phyloP scores from a whole-genome alignment of 345 rosid genomes.

The Boechera stricta region DNA sequence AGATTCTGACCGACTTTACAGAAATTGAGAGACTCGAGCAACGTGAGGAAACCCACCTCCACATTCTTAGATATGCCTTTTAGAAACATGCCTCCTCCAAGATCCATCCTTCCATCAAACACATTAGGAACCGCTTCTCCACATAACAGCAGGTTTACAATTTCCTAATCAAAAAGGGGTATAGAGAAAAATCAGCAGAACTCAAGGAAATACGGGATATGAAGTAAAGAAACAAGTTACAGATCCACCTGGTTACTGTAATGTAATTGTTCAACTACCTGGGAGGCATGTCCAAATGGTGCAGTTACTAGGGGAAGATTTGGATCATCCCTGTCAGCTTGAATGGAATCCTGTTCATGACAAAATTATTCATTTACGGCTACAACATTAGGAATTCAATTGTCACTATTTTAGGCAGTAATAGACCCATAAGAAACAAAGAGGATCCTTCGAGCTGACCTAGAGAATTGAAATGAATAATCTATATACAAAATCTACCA shows the following conservation, averaged over 20 bases:
- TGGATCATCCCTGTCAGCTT: slow-evolving; percentile 97
- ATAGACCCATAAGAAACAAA: neutral
- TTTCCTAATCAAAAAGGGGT: slow-evolving; percentile 66
- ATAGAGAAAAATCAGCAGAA: slow-evolving; percentile 19
- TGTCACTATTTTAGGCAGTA: neutral
- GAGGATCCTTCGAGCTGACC: slow-evolving; percentile 8
- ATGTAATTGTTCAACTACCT: slow-evolving; percentile 56
- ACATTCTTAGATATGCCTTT: slow-evolving; percentile 80
- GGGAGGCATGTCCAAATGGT: slow-evolving; percentile 99
- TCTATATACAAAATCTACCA: slow-evolving; percentile 18
- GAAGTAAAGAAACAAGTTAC: neutral
- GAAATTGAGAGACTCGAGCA: slow-evolving; percentile 90
- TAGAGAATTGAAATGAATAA: slow-evolving; percentile 1
- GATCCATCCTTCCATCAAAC: slow-evolving; percentile 96
- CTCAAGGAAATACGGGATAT: slow-evolving; percentile 10
- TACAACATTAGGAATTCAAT: neutral
- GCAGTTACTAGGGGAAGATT: slow-evolving; percentile 89
- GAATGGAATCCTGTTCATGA: slow-evolving; percentile 69
- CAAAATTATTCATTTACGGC: neutral
- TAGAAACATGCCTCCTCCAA: slow-evolving; percentile 94
- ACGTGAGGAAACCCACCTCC: slow-evolving; percentile 97
- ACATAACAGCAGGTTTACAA: slow-evolving; percentile 86
- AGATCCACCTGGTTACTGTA: slow-evolving; percentile 17
- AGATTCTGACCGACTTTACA: slow-evolving; percentile 96
- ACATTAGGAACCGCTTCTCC: slow-evolving; percentile 98